These are phyloP conservation scores for Globisporangium barbulae DNA, from an alignment of 352 stramenopile genomes.

Conservation along the genomic window DNA sequence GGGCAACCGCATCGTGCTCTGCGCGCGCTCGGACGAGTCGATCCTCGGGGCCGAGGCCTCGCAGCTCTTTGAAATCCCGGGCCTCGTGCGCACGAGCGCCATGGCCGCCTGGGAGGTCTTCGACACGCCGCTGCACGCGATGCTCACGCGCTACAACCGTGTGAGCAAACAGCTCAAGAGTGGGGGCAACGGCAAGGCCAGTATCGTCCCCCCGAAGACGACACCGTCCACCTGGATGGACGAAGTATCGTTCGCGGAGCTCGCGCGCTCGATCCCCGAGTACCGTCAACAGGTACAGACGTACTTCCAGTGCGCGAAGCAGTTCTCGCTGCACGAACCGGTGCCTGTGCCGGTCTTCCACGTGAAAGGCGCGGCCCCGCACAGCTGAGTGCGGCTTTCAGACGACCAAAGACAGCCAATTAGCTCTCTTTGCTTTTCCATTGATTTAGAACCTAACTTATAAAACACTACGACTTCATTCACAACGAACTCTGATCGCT, in stretches of 20 bases:
- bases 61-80: slow-evolving; percentile 69
- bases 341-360: slow-evolving; percentile 60
- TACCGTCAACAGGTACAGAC: slow-evolving; percentile 66
- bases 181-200: not conserved
- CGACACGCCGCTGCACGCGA: slow-evolving; percentile 52
- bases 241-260: slow-evolving; percentile 32
- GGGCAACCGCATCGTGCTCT: slow-evolving; percentile 70
- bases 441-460: not conserved
- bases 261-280: slow-evolving; percentile 60
- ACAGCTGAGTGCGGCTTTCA: not conserved
- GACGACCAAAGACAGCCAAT: not conserved
- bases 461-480: not conserved
- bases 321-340: slow-evolving; percentile 63
- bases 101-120: slow-evolving; percentile 57
- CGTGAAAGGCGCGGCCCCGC: slow-evolving; percentile 26
- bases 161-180: slow-evolving; percentile 30
- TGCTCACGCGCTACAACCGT: slow-evolving; percentile 47
- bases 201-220: slow-evolving; percentile 2
- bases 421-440: not conserved
- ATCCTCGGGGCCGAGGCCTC: slow-evolving; percentile 62
- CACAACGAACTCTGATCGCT: no score
- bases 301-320: slow-evolving; percentile 44
- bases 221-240: slow-evolving; percentile 30
- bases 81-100: slow-evolving; percentile 39
- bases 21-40: slow-evolving; percentile 66